Percentiles rank a stretch among this genome's conserved stretches.
phyloP scores from a whole-genome alignment of 2,329 filamentous ascomycete genomes.

The Penicillium hordei region DNA sequence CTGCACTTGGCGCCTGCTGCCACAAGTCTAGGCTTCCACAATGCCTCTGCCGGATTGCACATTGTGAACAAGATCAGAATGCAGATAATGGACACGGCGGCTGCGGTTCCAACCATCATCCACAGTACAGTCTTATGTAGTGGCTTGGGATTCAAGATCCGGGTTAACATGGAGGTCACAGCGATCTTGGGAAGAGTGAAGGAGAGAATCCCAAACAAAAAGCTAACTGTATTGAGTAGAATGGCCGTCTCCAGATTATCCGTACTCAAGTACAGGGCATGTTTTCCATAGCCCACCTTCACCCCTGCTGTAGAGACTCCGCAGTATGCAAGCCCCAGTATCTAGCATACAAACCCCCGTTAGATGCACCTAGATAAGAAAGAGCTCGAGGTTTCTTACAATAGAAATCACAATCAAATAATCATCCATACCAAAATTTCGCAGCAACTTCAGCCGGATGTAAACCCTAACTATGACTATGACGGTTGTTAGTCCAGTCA shows the following conservation, averaged over 20 bases:
- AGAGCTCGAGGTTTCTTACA: conserved; percentile 20
- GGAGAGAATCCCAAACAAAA: conserved; percentile 31
- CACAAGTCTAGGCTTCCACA: conserved; percentile 39
- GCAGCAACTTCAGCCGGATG: conserved; percentile 32
- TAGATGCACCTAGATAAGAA: background rate
- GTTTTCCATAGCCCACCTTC: conserved; percentile 42
- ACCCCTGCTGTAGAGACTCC: conserved; percentile 39
- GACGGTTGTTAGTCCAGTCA: conserved; percentile 33
- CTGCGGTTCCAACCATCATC: conserved; percentile 32
- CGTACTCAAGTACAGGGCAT: conserved; percentile 34
- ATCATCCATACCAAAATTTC: conserved; percentile 41
- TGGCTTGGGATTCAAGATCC: conserved; percentile 29
- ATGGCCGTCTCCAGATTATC: conserved; percentile 30
- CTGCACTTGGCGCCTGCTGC: conserved; percentile 38
- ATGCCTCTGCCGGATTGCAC: conserved; percentile 42
- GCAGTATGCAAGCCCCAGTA: conserved; percentile 38
- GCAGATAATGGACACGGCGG: conserved; percentile 35
- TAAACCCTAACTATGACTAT: conserved; percentile 38
- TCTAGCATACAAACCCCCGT: conserved; percentile 20
- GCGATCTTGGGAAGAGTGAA: conserved; percentile 34
- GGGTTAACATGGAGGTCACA: conserved; percentile 28
- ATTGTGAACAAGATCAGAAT: conserved; percentile 46
- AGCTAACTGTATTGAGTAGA: conserved; percentile 29
- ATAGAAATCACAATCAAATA: conserved; percentile 38
- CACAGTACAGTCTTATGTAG: conserved; percentile 23